Conservation (phyloP, 1,284 basidiomycete genomes). For the Farysia itapuensis region DNA sequence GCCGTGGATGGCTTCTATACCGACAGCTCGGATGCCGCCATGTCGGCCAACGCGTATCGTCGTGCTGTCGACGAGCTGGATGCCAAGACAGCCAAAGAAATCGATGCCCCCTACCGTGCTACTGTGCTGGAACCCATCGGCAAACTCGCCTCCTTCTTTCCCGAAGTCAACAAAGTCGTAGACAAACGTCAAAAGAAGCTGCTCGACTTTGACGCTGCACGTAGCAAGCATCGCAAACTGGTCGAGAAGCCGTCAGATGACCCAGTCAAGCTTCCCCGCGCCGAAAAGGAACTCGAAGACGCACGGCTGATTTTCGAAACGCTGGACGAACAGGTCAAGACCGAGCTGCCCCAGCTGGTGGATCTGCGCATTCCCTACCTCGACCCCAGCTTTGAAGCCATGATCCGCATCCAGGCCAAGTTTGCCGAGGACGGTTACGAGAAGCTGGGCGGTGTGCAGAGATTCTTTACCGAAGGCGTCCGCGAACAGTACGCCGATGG, state of each 20-base stretch:
- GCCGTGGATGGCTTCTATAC: conserved; percentile 92
- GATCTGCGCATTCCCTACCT: conserved; percentile 96
- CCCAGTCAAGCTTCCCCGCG: conserved; percentile 83
- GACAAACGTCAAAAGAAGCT: conserved; percentile 96
- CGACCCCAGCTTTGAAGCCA: conserved; percentile 97
- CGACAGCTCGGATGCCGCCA: conserved; percentile 70
- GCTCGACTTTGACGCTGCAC: conserved; percentile 90
- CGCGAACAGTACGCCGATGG: conserved; percentile 86
- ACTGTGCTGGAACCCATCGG: conserved; percentile 89
- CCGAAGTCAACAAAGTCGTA: conserved; percentile 89
- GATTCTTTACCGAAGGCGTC: conserved; percentile 65
- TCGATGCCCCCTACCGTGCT: conserved; percentile 89
- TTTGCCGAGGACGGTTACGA: conserved; percentile 98
- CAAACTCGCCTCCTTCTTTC: conserved; percentile 94
- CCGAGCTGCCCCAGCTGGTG: conserved; percentile 86
- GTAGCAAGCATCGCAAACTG: conserved; percentile 73
- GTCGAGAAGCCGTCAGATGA: conserved; percentile 93
- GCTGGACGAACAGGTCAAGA: conserved; percentile 86
- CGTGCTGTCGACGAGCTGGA: conserved; percentile 93
- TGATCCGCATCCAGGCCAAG: conserved; percentile 91
- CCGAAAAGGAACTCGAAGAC: conserved; percentile 92
- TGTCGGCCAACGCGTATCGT: conserved; percentile 96
- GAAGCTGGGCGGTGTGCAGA: conserved; percentile 91
- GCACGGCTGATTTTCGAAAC: conserved; percentile 88
- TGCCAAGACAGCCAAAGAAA: conserved; percentile 76